A percentile compares a stretch with the other conserved stretches of the same genome.
Evolutionary conservation across 108 stramenopile species (phyloP).

Genomic region (Bacterosira constricta): DNA sequence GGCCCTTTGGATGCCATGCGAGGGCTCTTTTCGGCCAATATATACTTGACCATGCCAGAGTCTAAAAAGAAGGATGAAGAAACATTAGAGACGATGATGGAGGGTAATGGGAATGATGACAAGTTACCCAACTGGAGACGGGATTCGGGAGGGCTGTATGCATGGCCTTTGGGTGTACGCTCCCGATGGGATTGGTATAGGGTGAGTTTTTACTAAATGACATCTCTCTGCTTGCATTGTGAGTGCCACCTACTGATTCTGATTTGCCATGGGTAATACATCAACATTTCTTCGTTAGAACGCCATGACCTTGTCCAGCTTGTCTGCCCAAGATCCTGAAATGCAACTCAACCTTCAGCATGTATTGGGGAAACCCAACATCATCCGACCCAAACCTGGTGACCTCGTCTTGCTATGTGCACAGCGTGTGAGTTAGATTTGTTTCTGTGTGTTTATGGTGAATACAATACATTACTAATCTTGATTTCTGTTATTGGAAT

Average conservation of each 20-base stretch:
- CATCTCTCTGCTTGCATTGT: too few species aligned
- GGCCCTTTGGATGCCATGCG: slow-evolving; percentile 60
- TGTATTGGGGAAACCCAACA: slow-evolving; percentile 58
- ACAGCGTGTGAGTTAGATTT: slow-evolving; percentile 42
- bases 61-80: not conserved
- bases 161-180: slow-evolving; percentile 81
- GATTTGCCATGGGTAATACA: too few species aligned
- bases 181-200: slow-evolving; percentile 83
- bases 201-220: too few species aligned
- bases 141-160: slow-evolving; percentile 51
- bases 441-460: not conserved
- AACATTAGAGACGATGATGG: not conserved
- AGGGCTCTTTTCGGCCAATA: slow-evolving; percentile 92
- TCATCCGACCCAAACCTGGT: slow-evolving; percentile 66
- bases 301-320: slow-evolving; percentile 66
- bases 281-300: slow-evolving; percentile 47
- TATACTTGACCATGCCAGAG: slow-evolving; percentile 83
- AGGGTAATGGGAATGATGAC: not conserved
- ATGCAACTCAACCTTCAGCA: slow-evolving; percentile 62
- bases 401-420: slow-evolving; percentile 85
- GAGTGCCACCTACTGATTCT: too few species aligned
- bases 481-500: not conserved
- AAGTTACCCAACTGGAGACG: not conserved
- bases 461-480: too few species aligned
- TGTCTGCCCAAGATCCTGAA: slow-evolving; percentile 80